These are phyloP conservation scores for Trametes sanguinea DNA, from an alignment of 768 basidiomycete genomes.

Conservation along the genomic window DNA sequence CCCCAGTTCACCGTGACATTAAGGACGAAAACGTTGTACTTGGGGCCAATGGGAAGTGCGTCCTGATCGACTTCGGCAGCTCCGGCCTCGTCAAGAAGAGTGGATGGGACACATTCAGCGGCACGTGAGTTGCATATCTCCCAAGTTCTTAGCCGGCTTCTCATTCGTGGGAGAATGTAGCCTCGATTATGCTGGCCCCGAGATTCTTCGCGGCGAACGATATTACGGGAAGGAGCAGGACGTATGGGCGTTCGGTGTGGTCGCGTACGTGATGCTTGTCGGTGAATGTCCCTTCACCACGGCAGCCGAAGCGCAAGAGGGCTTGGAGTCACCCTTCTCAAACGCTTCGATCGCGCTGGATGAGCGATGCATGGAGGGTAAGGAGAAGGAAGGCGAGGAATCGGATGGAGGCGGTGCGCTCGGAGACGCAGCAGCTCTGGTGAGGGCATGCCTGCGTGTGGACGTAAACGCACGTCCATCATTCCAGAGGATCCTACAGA, in stretches of 20 bases:
- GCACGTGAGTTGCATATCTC: slow-evolving; percentile 65
- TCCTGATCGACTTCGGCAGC: slow-evolving; percentile 97
- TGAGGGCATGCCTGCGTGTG: slow-evolving; percentile 82
- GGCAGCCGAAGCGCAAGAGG: slow-evolving; percentile 87
- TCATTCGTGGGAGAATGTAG: slow-evolving; percentile 41
- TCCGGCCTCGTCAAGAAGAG: slow-evolving; percentile 80
- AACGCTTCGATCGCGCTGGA: slow-evolving; percentile 76
- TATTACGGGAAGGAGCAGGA: slow-evolving; percentile 98
- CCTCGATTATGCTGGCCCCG: slow-evolving; percentile 93
- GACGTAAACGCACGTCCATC: slow-evolving; percentile 77
- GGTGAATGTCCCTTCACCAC: slow-evolving; percentile 93
- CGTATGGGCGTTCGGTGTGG: slow-evolving; percentile 97
- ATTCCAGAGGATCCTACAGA: slow-evolving; percentile 79
- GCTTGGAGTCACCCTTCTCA: slow-evolving; percentile 73
- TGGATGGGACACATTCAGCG: slow-evolving; percentile 92
- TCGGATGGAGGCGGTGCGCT: slow-evolving; percentile 81
- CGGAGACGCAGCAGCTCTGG: slow-evolving; percentile 83
- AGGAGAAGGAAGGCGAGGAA: slow-evolving; percentile 74
- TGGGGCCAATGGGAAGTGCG: slow-evolving; percentile 76
- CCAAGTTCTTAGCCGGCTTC: slow-evolving; percentile 11
- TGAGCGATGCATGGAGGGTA: slow-evolving; percentile 76
- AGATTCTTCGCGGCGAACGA: slow-evolving; percentile 91
- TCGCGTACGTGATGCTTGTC: slow-evolving; percentile 90
- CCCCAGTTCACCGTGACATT: slow-evolving; percentile 89
- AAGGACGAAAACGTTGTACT: slow-evolving; percentile 97